Conservation (phyloP, 202 grass and related monocot genomes). For the Musa balbisiana region DNA sequence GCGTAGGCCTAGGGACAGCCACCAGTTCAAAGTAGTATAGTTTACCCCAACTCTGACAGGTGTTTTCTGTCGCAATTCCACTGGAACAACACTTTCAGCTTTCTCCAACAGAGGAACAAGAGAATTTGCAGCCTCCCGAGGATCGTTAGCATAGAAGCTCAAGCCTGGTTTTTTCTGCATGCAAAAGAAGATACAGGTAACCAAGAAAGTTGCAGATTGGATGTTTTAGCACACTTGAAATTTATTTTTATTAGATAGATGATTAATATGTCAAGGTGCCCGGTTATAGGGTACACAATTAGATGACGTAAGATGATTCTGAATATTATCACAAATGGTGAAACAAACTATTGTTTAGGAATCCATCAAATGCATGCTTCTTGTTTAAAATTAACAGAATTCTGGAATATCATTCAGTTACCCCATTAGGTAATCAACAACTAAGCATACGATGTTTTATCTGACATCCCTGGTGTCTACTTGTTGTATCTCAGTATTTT, state of each 20-base stretch:
- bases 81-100: conserved; percentile 71
- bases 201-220: background rate
- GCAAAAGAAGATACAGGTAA: background rate
- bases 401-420: no score
- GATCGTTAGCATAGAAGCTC: conserved; percentile 65
- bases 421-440: no score
- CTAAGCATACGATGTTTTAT: no score
- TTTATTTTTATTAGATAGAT: background rate
- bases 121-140: conserved; percentile 77
- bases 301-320: no score
- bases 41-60: conserved; percentile 94
- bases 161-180: conserved; percentile 74
- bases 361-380: no score
- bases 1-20: background rate
- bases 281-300: no score
- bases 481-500: no score
- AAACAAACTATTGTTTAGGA: no score
- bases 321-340: no score
- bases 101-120: conserved; percentile 70
- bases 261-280: background rate
- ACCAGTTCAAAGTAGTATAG: conserved; percentile 24
- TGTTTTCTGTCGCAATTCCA: conserved; percentile 55
- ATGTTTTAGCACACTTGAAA: background rate
- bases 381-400: no score
- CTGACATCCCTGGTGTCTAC: no score